Evolutionary conservation across 371 early-diverging fungal species (phyloP), one percentile per base, ranked within the genome.

Genomic region (Apophysomyces sp.): DNA sequence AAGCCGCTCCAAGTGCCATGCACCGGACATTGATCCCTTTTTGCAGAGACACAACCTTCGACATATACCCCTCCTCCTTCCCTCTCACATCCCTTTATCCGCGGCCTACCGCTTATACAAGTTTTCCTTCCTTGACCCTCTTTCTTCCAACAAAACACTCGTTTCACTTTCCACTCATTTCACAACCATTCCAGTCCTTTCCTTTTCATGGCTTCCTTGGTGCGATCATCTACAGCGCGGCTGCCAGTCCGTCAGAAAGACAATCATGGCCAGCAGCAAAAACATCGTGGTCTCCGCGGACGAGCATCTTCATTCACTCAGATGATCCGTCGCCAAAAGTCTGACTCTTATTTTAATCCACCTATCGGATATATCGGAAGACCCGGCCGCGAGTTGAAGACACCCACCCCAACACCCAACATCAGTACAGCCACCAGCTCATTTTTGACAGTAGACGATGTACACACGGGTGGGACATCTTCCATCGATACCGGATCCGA

Each of bases 281-380:
- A 21, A 11, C 16, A 9, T 21, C 49, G 49, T 44, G 49, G 49
- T 44, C 49, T 44, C 21, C 49, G 49, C 16, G 49, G 49, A 21
- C 16, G 49, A 21, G 49, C 49, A 44, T 44, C 49, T 44, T 44
- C 49, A 44, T 44, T 44, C 49, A 44, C 49, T 44, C 49, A 44
- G 49, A 57, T 40, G 58, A 18, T 61, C 27, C 61, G 61, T 27
- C 61, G 61, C 5, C 61, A 61, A 61, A 52, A 41, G 40, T 61
- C 61, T 6, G 61, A 54, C 21, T 61, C 61, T 37, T 55, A 61
- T 4, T 53, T 61, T 27, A 37, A 37, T 21, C n/a, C 36, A 24
- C 36, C 61, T 2, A 16, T 52, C 18, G 54, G 55, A 3, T 21
- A 51, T 28, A 29, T 51, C 29, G 30, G 63, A 52, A 57, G 63